Evolutionary conservation across 495 filamentous ascomycete genomes (phyloP).

Genomic region (Aspergillus asperescens): DNA sequence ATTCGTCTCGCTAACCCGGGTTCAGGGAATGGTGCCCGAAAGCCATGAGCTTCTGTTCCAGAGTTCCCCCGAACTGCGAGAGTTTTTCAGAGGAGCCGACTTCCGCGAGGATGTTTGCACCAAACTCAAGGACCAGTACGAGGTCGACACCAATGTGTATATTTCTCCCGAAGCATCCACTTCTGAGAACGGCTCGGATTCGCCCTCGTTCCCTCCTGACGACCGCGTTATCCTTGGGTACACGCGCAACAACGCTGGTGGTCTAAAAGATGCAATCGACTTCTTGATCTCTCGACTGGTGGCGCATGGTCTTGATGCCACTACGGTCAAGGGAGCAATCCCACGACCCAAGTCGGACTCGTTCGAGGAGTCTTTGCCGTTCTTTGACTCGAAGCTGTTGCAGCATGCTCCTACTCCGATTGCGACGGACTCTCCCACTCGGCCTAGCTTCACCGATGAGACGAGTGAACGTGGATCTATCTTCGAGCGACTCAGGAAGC

Average conservation of each 20-base stretch:
- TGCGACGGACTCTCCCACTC: slow-evolving; percentile 78
- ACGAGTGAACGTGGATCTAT: slow-evolving; percentile 74
- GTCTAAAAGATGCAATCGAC: slow-evolving; percentile 92
- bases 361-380: slow-evolving; percentile 92
- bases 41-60: slow-evolving; percentile 84
- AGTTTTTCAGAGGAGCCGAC: slow-evolving; percentile 69
- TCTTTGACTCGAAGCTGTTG: slow-evolving; percentile 92
- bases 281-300: slow-evolving; percentile 81
- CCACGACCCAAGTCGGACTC: slow-evolving; percentile 96
- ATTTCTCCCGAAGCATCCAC: slow-evolving; percentile 35
- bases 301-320: slow-evolving; percentile 75
- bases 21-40: slow-evolving; percentile 89
- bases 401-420: slow-evolving; percentile 80
- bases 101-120: slow-evolving; percentile 73
- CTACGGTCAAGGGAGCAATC: slow-evolving; percentile 84
- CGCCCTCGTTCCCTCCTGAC: slow-evolving; percentile 34
- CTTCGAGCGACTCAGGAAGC: slow-evolving; percentile 85
- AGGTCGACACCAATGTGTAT: slow-evolving; percentile 73
- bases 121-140: slow-evolving; percentile 85
- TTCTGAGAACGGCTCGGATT: slow-evolving; percentile 33
- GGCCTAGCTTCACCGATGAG: slow-evolving; percentile 69
- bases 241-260: slow-evolving; percentile 95
- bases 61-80: slow-evolving; percentile 63
- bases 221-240: slow-evolving; percentile 65
- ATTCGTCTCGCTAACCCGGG: slow-evolving; percentile 23